Percentiles rank a stretch among this genome's conserved stretches.
These are phyloP conservation scores for Dactylellina leptospora DNA, from an alignment of 2,329 filamentous ascomycete species.

Conservation along the genomic window DNA sequence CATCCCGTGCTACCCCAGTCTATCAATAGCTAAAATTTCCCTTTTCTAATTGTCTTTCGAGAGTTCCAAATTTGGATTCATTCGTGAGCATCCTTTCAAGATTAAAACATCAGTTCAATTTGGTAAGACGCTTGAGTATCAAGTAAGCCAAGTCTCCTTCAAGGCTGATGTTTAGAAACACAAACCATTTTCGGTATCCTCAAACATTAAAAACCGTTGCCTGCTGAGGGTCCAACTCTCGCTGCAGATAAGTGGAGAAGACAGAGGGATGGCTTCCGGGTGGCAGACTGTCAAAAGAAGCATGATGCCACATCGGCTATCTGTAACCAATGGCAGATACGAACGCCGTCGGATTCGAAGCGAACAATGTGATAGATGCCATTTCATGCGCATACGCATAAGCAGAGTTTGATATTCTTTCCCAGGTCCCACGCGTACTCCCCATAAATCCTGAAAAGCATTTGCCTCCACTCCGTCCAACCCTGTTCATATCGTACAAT, in stretches of 20 bases:
- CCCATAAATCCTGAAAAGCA: constrained; percentile 7
- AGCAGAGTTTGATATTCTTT: constrained; percentile 34
- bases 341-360: constrained; percentile 7
- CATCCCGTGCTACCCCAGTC: background rate
- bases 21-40: background rate
- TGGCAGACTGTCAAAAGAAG: constrained; percentile 28
- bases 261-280: constrained; percentile 24
- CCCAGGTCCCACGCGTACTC: constrained; percentile 1
- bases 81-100: background rate
- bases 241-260: constrained; percentile 24
- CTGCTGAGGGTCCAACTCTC: constrained; percentile 7
- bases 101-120: background rate
- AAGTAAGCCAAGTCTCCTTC: background rate
- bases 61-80: constrained; percentile 5
- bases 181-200: background rate
- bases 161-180: background rate
- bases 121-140: constrained; percentile 6
- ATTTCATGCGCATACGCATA: constrained; percentile 4
- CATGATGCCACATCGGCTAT: constrained; percentile 37
- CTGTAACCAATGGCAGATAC: constrained; percentile 30
- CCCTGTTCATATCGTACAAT: constrained; percentile 25
- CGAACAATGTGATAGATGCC: constrained; percentile 8
- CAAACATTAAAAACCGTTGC: background rate
- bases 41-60: background rate
- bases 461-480: constrained; percentile 8